Evolutionary conservation across 1,284 basidiomycete genomes (phyloP).

Genomic region (Leccinum fallax): DNA sequence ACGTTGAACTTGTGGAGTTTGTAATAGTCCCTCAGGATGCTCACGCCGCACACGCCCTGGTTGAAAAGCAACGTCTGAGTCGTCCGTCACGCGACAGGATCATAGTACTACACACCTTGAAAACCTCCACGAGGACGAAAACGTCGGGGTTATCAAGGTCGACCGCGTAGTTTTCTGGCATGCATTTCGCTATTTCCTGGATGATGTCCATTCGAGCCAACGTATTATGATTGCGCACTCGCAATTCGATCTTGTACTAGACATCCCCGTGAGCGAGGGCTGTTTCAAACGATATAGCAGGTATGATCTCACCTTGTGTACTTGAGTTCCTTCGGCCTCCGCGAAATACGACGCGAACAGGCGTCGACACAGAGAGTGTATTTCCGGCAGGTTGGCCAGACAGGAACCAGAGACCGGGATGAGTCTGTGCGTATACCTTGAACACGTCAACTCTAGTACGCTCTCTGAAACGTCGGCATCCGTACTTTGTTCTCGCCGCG

Average conservation of each 20-base stretch:
- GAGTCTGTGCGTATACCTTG: conserved; percentile 67
- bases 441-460: conserved; percentile 2
- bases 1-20: conserved; percentile 73
- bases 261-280: background rate
- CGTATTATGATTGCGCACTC: conserved; percentile 72
- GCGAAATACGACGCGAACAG: conserved; percentile 56
- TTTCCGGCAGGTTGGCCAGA: conserved; percentile 67
- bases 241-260: conserved; percentile 80
- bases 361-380: conserved; percentile 58
- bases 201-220: conserved; percentile 60
- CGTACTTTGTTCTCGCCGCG: conserved; percentile 64
- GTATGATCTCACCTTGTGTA: conserved; percentile 43
- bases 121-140: conserved; percentile 77
- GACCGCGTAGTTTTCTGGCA: conserved; percentile 66
- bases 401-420: conserved; percentile 70
- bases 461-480: background rate
- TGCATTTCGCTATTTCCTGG: conserved; percentile 65
- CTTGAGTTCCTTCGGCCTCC: conserved; percentile 37
- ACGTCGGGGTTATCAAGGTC: conserved; percentile 66
- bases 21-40: conserved; percentile 72
- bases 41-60: conserved; percentile 72
- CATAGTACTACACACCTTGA: conserved; percentile 57
- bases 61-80: background rate
- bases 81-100: conserved; percentile 4
- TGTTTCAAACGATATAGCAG: background rate